Conservation (phyloP, 208 protist genomes). For the Lotmaria passim region DNA sequence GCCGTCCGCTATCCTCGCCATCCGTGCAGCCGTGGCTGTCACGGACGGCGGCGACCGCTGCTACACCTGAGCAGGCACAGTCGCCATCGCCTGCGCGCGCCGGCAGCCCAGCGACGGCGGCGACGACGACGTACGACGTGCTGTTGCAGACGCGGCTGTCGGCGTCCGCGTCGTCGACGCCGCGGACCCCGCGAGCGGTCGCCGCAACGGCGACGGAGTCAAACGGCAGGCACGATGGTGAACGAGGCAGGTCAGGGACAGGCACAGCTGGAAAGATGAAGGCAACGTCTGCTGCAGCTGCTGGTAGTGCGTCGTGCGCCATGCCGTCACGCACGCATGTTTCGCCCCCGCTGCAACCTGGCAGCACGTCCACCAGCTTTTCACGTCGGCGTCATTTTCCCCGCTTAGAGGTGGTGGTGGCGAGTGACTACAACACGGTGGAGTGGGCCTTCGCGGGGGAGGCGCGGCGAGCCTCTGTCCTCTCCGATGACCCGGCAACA, state of each 20-base stretch:
- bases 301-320: not conserved
- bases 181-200: not conserved
- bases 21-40: too few relatives aligned
- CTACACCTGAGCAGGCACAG: not conserved
- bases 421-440: slow-evolving; percentile 29
- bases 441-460: slow-evolving; percentile 33
- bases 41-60: not conserved
- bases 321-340: not conserved
- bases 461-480: slow-evolving; percentile 14
- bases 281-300: not conserved
- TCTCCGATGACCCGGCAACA: not conserved
- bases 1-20: too few relatives aligned
- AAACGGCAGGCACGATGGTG: not conserved
- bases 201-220: not conserved
- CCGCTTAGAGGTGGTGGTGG: slow-evolving; percentile 31
- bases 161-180: not conserved
- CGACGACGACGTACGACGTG: slow-evolving; percentile 12
- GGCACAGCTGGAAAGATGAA: too few relatives aligned
- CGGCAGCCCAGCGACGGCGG: not conserved
- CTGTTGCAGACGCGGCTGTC: slow-evolving; percentile 12
- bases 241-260: too few relatives aligned
- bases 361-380: not conserved
- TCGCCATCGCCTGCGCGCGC: not conserved
- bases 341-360: not conserved
- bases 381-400: not conserved